A percentile compares a stretch with the other conserved stretches of the same genome.
These are phyloP conservation scores for Candida morakotiae DNA, from an alignment of 805 yeast genomes.

Conservation along the genomic window DNA sequence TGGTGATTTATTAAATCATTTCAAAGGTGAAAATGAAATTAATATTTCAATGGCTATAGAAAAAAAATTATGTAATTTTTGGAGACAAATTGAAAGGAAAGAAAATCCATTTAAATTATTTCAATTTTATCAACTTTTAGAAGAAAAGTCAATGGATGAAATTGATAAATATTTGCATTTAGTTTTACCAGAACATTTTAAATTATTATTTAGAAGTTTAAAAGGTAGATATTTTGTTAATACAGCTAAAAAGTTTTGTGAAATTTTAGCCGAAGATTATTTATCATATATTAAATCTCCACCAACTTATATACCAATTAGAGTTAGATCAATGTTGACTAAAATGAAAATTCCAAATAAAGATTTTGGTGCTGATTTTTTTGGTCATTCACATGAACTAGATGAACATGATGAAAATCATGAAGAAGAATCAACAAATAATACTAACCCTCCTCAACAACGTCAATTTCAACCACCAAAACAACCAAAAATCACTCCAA, in stretches of 20 bases:
- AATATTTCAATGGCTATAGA: neutral
- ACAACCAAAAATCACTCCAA: neutral
- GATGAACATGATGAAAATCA: neutral
- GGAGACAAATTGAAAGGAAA: constrained; percentile 3
- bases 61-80: neutral
- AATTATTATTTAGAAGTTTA: constrained; percentile 2
- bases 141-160: constrained; percentile 4
- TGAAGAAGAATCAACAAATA: neutral
- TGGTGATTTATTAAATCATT: constrained; percentile 1
- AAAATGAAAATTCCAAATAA: neutral
- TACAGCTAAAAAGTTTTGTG: constrained; percentile 3
- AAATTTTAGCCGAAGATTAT: constrained; percentile 4
- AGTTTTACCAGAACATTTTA: neutral
- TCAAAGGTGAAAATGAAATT: neutral
- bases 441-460: neutral
- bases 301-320: neutral
- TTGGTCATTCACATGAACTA: neutral
- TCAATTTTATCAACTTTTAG: neutral
- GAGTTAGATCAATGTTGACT: neutral
- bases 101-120: neutral
- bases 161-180: constrained; percentile 2
- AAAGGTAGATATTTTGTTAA: neutral
- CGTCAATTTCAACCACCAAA: neutral
- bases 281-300: neutral
- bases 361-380: neutral